A percentile compares a stretch with the other conserved stretches of the same genome.
Conservation (phyloP, 164 flowering plant genomes). For the Magnolia officinalis region DNA sequence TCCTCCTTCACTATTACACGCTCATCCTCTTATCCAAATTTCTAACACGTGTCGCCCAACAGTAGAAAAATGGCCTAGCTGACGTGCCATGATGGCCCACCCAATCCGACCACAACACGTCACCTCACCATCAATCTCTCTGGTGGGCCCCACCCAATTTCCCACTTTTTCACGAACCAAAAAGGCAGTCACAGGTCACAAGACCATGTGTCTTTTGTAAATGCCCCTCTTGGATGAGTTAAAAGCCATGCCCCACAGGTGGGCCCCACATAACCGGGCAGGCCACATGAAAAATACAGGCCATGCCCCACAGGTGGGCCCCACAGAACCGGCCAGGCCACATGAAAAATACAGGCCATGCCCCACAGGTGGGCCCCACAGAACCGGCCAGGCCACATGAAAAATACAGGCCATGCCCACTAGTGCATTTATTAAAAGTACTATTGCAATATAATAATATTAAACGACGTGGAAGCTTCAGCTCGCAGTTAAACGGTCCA, state of each 20-base stretch:
- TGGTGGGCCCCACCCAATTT: background rate
- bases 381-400: background rate
- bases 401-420: conserved; percentile 7
- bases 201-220: conserved; percentile 10
- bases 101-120: conserved; percentile 7
- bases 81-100: conserved; percentile 4
- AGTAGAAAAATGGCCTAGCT: background rate
- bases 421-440: conserved; percentile 1
- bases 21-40: conserved; percentile 4
- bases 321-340: background rate
- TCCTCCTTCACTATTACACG: background rate
- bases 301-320: background rate
- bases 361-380: background rate
- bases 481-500: background rate
- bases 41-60: conserved; percentile 4
- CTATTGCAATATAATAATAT: background rate
- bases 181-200: background rate
- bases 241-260: background rate
- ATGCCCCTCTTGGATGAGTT: background rate
- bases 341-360: conserved; percentile 8
- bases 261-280: too few relatives aligned
- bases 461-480: background rate
- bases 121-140: conserved; percentile 1
- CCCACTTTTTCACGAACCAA: background rate
- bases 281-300: too few relatives aligned